Evolutionary conservation across 176 grass and related monocot species (phyloP), one percentile per base, ranked within the genome.

Genomic region (bread wheat (Triticum aestivum)): DNA sequence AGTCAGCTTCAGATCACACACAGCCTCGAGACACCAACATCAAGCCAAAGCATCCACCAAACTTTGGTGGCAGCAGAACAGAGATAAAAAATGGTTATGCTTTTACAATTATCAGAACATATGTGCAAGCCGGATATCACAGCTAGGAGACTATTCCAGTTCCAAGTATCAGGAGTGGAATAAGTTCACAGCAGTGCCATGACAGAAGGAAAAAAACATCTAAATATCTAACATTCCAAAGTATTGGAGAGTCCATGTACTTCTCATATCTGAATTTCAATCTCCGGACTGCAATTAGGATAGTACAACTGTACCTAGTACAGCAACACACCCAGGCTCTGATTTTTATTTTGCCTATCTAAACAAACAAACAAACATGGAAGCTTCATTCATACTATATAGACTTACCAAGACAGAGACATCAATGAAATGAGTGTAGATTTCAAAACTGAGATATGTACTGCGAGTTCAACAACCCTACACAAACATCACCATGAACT

Each of bases 381-480:
- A 47, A 47, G 11, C 45, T 47, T 47, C 45, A 47, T 56, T 65
- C 44, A 34, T 35, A 47, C 11, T 12, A 11, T 47, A 38, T 64
- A 29, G 42, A 20, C 17, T 52, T 68, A 51, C 38, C 63, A 69
- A 21, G 63, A 86, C 42, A 3, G 33, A 11, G 32, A 11, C 37
- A 69, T 76, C 5, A 20, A 59, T 21, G 56, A 59, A 68, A 39
- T 33, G 44, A 73, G 6, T 21, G n/a, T 29, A 84, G 56, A 65
- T 24, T 30, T 20, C 39, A 80, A 49, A 66, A 59, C 9, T 33
- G 24, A 42, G 51, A 23, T 26, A 56, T 59, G 69, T 52, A 81
- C 71, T 56, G 32, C 45, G 15, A 84, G 71, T 35, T 80, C 6
- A 79, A 21, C 47, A 80, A 65, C 45, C 66, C 33, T 75, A 85